Evolutionary conservation across 352 stramenopile species (phyloP).

Genomic region (Globisporangium irregulare): DNA sequence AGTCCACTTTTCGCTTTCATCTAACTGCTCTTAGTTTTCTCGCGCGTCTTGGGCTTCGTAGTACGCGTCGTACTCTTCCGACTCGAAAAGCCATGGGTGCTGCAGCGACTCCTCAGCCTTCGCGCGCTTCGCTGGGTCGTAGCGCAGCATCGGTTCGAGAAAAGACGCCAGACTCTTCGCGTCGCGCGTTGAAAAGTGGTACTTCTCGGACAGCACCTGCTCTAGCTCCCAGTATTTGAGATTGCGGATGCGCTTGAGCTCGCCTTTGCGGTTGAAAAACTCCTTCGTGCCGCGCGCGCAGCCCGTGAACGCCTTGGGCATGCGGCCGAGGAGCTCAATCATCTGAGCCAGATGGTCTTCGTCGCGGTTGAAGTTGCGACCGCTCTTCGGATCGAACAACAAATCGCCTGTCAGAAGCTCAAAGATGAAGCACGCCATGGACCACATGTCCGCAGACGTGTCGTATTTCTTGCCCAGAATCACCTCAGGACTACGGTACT

Average conservation of each 20-base stretch:
- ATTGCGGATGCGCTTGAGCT: slow-evolving; percentile 97
- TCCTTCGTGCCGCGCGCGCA: slow-evolving; percentile 85
- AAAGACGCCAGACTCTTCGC: slow-evolving; percentile 92
- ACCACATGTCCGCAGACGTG: slow-evolving; percentile 99
- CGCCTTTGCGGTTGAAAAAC: slow-evolving; percentile 97
- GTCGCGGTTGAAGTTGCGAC: slow-evolving; percentile 83
- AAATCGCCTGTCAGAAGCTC: slow-evolving; percentile 99
- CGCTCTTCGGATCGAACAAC: slow-evolving; percentile 97
- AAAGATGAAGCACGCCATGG: slow-evolving; percentile 98
- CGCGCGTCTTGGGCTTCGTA: slow-evolving; percentile 18
- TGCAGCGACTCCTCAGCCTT: slow-evolving; percentile 93
- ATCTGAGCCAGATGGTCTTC: slow-evolving; percentile 99
- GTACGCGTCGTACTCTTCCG: slow-evolving; percentile 10
- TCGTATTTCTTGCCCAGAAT: slow-evolving; percentile 97
- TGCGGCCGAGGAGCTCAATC: slow-evolving; percentile 97
- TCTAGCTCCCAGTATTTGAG: slow-evolving; percentile 98
- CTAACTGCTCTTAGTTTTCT: slow-evolving; percentile 6
- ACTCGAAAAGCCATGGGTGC: slow-evolving; percentile 90
- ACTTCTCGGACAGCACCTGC: slow-evolving; percentile 96
- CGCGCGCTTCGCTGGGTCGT: slow-evolving; percentile 80
- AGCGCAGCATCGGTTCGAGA: slow-evolving; percentile 92
- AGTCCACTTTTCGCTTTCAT: slow-evolving; percentile 1
- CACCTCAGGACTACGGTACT: slow-evolving; percentile 99
- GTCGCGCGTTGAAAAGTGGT: slow-evolving; percentile 88
- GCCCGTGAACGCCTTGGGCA: slow-evolving; percentile 92